Base-by-base conservation (phyloP, 371 early-diverging fungal genomes). In the Apophysomyces ossiformis region DNA sequence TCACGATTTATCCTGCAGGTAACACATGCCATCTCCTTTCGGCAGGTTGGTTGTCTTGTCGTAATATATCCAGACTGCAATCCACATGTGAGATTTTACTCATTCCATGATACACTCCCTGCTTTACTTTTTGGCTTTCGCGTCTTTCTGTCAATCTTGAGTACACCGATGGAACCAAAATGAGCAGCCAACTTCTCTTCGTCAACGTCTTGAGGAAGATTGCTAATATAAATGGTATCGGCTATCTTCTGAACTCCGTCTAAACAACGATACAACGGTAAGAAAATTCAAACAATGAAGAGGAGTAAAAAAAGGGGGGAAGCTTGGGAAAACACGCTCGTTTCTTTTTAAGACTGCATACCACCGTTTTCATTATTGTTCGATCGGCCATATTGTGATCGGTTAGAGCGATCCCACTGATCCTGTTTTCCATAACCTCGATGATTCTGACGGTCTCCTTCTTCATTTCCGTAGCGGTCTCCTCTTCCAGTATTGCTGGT, bases 151-250 rank as follows among this genome's bases (percentile, higher is more conserved):
- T 91, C 90, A 4, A 71, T 85, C 77, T 90, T 91, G 66, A 91
- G 85, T 32, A 87, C 78, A n/a, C 92, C 92, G 69, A 91, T 88
- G 21, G 85, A 79, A 11, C 85, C 85, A 74, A 91, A 91, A 63
- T 76, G 81, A 9, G 85, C 82, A 37, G 79, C 83, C 21, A 91
- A 73, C 39, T 83, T 83, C n/a, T 81, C 81, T 67, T 89, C 92
- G 6, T 90, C 85, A 18, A 80, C 75, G 15, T 80, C 82, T 56
- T 84, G 75, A 38, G 79, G 80, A 15, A 87, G 70, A 43, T 86
- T 86, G 37, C 82, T 85, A 64, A 91, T 86, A 67, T 90, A 91
- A 36, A 91, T 73, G 0, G 92, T 90, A 59, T 91, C 92, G 7
- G 81, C 76, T 56, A 78, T 81, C 65, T 72, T 84, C 46, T 88